Conservation (phyloP, 23 red algal genomes). For the Gracilaria domingensis region DNA sequence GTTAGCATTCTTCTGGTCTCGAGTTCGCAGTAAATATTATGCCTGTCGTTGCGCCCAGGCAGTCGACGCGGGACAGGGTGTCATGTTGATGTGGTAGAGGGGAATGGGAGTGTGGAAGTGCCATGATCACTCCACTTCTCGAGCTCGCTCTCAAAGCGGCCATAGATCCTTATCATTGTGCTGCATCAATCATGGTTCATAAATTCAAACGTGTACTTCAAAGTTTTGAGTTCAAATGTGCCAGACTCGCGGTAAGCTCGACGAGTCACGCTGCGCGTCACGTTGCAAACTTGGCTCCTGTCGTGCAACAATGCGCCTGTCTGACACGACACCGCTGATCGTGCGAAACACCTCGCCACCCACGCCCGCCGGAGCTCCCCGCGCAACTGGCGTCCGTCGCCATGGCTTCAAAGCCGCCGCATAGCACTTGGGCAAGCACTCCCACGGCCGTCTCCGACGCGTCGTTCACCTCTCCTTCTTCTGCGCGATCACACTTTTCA, state of each 20-base stretch:
- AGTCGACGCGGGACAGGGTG: too few species aligned
- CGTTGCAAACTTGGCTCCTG: not conserved
- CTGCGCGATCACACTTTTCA: not conserved
- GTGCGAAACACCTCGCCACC: too few species aligned
- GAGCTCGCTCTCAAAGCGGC: too few species aligned
- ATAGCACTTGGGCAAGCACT: not conserved
- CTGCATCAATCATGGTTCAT: not conserved
- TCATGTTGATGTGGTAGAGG: too few species aligned
- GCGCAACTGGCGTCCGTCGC: not conserved
- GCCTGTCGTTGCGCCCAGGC: too few species aligned
- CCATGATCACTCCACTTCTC: too few species aligned
- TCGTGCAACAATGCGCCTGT: not conserved
- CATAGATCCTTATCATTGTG: too few species aligned
- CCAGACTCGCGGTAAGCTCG: not conserved
- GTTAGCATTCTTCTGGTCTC: too few species aligned
- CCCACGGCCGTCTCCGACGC: not conserved
- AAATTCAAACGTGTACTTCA: not conserved
- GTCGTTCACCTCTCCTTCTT: not conserved
- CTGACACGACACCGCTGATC: too few species aligned
- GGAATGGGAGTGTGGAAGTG: too few species aligned
- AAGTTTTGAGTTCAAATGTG: not conserved
- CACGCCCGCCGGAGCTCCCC: too few species aligned
- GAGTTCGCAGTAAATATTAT: too few species aligned
- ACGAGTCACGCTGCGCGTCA: not conserved
- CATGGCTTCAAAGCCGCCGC: not conserved